Evolutionary conservation across 495 filamentous ascomycete species (phyloP).

Genomic region (Hypoxylon rickii): DNA sequence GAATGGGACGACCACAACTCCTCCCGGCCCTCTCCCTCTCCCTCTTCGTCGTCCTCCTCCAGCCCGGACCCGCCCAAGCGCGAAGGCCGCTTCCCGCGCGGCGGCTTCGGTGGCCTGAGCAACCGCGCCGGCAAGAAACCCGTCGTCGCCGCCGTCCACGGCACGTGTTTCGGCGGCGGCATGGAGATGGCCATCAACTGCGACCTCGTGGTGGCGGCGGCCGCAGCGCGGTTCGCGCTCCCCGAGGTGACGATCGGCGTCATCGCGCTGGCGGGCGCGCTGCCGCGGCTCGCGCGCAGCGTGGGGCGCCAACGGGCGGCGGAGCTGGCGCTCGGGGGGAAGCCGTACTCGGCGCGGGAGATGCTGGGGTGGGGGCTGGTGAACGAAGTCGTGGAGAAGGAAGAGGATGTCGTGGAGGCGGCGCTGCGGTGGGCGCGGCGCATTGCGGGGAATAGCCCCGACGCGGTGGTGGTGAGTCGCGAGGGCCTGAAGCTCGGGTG

Average conservation of each 20-base stretch:
- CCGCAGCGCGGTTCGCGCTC: conserved; percentile 60
- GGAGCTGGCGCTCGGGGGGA: conserved; percentile 71
- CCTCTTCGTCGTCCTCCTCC: conserved; percentile 33
- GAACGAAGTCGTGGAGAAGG: conserved; percentile 64
- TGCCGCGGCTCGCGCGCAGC: conserved; percentile 66
- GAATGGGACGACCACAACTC: conserved; percentile 36
- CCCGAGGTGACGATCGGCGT: conserved; percentile 75
- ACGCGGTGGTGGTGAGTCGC: conserved; percentile 68
- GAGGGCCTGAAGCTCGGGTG: conserved; percentile 69
- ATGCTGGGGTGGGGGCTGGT: conserved; percentile 70
- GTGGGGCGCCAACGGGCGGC: conserved; percentile 71
- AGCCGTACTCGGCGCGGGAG: conserved; percentile 58
- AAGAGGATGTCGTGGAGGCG: conserved; percentile 43
- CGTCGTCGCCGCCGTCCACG: conserved; percentile 75
- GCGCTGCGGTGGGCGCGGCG: conserved; percentile 55
- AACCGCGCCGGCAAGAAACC: conserved; percentile 63
- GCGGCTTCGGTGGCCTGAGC: conserved; percentile 59
- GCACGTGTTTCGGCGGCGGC: conserved; percentile 75
- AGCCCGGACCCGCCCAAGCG: no score
- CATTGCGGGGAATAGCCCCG: conserved; percentile 69
- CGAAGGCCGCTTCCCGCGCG: conserved; percentile 31
- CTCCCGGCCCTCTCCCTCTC: background rate
- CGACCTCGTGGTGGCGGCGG: conserved; percentile 68
- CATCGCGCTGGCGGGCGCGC: conserved; percentile 68
- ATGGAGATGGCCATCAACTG: conserved; percentile 73